Percentiles rank a stretch among this genome's conserved stretches.
These are phyloP conservation scores for Cryptococcus sp. DNA, from an alignment of 1,284 basidiomycete species.

Conservation along the genomic window DNA sequence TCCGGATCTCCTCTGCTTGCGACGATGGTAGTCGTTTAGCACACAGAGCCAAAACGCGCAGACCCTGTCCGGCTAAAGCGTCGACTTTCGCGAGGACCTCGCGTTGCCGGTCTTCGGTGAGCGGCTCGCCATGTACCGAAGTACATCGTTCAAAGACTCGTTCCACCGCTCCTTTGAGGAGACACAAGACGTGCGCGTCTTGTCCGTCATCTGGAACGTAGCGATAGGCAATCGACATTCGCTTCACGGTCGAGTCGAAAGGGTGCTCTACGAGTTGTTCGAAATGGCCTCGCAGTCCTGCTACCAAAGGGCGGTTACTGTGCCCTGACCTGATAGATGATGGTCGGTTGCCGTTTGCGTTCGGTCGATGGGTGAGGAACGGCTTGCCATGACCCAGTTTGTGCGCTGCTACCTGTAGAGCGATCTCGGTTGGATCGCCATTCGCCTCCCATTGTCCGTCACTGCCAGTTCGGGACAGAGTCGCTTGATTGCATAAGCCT, in stretches of 20 bases:
- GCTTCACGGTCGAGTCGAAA: constrained; percentile 65
- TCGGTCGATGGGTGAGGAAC: constrained; percentile 44
- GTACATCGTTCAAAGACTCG: constrained; percentile 61
- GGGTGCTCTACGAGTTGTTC: constrained; percentile 58
- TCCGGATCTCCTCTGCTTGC: constrained; percentile 42
- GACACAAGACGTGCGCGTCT: constrained; percentile 40
- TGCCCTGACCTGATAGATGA: constrained; percentile 29
- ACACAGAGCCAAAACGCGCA: constrained; percentile 57
- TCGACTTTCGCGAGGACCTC: constrained; percentile 57
- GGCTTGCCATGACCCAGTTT: constrained; percentile 55
- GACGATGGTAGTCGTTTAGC: constrained; percentile 53
- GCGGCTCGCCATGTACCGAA: constrained; percentile 40
- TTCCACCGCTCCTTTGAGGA: constrained; percentile 67
- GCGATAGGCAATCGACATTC: constrained; percentile 61
- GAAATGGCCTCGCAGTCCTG: constrained; percentile 42
- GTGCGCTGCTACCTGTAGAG: constrained; percentile 66
- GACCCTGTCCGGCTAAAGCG: constrained; percentile 62
- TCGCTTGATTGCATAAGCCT: constrained; percentile 57
- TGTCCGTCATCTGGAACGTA: constrained; percentile 29
- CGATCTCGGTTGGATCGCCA: constrained; percentile 69
- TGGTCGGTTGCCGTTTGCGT: constrained; percentile 4
- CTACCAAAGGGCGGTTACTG: constrained; percentile 21
- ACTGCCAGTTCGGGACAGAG: constrained; percentile 46
- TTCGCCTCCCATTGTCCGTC: constrained; percentile 64
- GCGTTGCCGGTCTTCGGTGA: constrained; percentile 43